Evolutionary conservation across 108 stramenopile species (phyloP).

Genomic region (Nitzschia palea): DNA sequence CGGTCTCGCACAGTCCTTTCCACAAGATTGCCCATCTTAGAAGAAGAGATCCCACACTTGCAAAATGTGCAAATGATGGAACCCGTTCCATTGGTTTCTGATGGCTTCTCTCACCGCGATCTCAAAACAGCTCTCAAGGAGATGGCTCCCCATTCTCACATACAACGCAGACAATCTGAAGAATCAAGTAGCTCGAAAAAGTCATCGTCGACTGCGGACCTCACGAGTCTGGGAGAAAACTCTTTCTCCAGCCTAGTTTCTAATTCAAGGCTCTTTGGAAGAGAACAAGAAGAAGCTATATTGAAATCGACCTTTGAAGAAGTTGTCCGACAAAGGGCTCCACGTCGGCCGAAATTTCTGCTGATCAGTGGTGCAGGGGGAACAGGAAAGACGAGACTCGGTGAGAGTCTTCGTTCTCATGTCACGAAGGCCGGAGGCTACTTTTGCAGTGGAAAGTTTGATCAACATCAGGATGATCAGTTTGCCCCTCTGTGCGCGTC

Average conservation of each 20-base stretch:
- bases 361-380: conserved; percentile 26
- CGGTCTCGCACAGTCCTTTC: too few relatives aligned
- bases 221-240: neutral
- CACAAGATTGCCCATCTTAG: too few relatives aligned
- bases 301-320: neutral
- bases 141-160: neutral
- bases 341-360: conserved; percentile 16
- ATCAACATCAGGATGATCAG: conserved; percentile 16
- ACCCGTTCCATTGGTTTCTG: neutral
- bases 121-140: neutral
- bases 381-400: conserved; percentile 31
- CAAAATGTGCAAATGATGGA: conserved; percentile 5
- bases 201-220: neutral
- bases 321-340: neutral
- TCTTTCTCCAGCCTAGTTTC: neutral
- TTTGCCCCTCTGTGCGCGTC: conserved; percentile 13
- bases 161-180: neutral
- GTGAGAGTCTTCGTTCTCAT: neutral
- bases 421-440: conserved; percentile 14
- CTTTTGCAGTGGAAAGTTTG: conserved; percentile 39
- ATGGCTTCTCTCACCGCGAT: neutral
- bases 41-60: conserved; percentile 3
- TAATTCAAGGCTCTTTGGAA: conserved; percentile 8
- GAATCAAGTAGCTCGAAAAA: neutral
- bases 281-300: conserved; percentile 17